A percentile compares a stretch with the other conserved stretches of the same genome.
phyloP scores from a whole-genome alignment of 805 yeast species.

The Wickerhamiella australiensis region DNA sequence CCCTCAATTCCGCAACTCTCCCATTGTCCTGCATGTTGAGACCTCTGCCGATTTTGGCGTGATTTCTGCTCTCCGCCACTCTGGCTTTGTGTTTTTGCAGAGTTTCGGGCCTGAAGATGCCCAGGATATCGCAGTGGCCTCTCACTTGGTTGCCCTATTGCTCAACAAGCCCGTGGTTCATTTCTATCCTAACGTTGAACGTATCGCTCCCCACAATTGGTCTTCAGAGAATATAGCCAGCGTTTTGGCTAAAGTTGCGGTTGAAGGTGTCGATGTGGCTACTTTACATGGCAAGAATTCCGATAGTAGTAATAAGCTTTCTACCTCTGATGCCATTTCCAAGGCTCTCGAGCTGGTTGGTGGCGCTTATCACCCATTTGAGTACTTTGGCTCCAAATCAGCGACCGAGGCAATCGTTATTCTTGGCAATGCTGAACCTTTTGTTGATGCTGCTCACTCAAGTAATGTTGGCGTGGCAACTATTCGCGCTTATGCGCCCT shows the following conservation, averaged over 20 bases:
- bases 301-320: constrained; percentile 3
- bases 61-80: constrained; percentile 61
- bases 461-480: constrained; percentile 36
- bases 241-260: constrained; percentile 20
- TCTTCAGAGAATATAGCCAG: constrained; percentile 19
- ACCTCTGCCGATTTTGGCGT: constrained; percentile 45
- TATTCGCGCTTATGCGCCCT: constrained; percentile 63
- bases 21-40: constrained; percentile 20
- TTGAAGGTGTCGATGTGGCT: constrained; percentile 16
- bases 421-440: constrained; percentile 42
- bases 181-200: constrained; percentile 35
- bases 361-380: constrained; percentile 32
- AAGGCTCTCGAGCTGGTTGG: constrained; percentile 29
- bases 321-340: constrained; percentile 21
- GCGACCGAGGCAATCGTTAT: constrained; percentile 46
- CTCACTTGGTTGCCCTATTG: constrained; percentile 44
- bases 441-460: constrained; percentile 34
- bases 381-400: constrained; percentile 32
- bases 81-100: constrained; percentile 50
- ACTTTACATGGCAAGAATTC: constrained; percentile 6
- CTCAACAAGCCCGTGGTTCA: constrained; percentile 54
- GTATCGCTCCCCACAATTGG: constrained; percentile 20
- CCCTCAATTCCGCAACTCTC: constrained; percentile 12
- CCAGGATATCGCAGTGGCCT: constrained; percentile 41
- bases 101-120: constrained; percentile 52